phyloP scores from a whole-genome alignment of 306 rosid genomes.

The Oxytropis ochrocephala region DNA sequence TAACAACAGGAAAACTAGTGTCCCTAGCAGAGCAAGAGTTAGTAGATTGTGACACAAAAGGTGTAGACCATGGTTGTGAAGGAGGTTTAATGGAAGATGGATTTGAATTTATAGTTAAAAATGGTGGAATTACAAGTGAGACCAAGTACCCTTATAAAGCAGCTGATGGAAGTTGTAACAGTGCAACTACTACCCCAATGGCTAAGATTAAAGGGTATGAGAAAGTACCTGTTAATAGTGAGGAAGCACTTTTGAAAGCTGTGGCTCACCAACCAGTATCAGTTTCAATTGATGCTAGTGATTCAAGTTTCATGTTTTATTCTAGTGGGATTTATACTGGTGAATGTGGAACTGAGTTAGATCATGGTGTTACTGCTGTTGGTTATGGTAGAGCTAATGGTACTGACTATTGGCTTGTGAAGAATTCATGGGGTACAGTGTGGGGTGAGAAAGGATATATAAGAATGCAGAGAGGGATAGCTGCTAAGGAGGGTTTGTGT shows the following conservation, averaged over 20 bases:
- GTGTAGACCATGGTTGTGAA: slow-evolving; percentile 21
- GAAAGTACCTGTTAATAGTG: slow-evolving; percentile 17
- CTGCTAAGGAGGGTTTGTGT: slow-evolving; percentile 23
- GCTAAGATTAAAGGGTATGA: slow-evolving; percentile 29
- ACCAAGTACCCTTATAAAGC: slow-evolving; percentile 23
- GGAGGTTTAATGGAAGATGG: slow-evolving; percentile 30
- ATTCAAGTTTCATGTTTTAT: slow-evolving; percentile 9
- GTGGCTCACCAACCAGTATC: slow-evolving; percentile 34
- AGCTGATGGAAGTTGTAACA: slow-evolving; percentile 11
- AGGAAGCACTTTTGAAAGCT: slow-evolving; percentile 9
- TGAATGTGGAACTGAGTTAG: slow-evolving; percentile 24
- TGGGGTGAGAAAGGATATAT: slow-evolving; percentile 35
- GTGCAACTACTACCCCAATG: neutral
- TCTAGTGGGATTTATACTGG: slow-evolving; percentile 14
- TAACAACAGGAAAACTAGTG: slow-evolving; percentile 1
- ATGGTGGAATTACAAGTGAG: slow-evolving; percentile 26
- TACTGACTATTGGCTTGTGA: slow-evolving; percentile 26
- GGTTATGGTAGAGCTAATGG: slow-evolving; percentile 29
- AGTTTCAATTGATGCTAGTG: slow-evolving; percentile 26
- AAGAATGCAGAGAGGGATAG: slow-evolving; percentile 20
- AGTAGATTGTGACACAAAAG: slow-evolving; percentile 25
- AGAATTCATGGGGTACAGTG: slow-evolving; percentile 29
- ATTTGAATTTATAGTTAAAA: slow-evolving; percentile 21
- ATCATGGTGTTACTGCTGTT: slow-evolving; percentile 31
- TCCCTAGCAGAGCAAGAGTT: slow-evolving; percentile 27